These are phyloP conservation scores for Mortierella sp. DNA, from an alignment of 371 early-diverging fungal species.

Conservation along the genomic window DNA sequence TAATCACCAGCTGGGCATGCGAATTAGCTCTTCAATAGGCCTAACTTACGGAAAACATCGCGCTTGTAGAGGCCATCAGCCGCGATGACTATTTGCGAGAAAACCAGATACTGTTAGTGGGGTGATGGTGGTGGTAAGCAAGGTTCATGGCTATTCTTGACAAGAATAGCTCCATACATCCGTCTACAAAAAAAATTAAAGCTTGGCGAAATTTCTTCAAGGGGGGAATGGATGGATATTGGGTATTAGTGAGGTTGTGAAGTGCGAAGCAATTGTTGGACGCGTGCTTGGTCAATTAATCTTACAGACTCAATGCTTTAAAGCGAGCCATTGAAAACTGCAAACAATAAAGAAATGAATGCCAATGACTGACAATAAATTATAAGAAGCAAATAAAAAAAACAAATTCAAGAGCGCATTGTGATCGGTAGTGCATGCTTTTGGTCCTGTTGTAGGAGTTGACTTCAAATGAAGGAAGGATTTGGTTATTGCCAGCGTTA, in stretches of 20 bases:
- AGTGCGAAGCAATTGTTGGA: background rate
- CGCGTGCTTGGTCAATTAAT: background rate
- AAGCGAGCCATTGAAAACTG: no score
- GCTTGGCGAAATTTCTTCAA: constrained; percentile 12
- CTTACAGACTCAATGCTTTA: no score
- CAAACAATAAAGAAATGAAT: no score
- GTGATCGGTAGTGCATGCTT: no score
- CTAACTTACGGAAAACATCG: constrained; percentile 87
- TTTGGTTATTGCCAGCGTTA: no score
- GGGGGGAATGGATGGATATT: background rate
- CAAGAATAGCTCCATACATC: background rate
- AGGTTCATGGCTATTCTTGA: constrained; percentile 1
- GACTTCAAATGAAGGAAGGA: no score
- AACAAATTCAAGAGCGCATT: no score
- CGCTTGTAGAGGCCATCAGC: constrained; percentile 93
- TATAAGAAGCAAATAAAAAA: no score
- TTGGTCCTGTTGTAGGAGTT: no score
- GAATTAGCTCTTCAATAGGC: background rate
- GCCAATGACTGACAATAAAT: no score
- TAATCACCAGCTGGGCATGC: background rate
- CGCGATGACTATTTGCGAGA: constrained; percentile 77
- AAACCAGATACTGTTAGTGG: constrained; percentile 9
- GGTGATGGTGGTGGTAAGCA: background rate
- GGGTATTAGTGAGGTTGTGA: background rate
- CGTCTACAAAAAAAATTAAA: background rate